A percentile compares a stretch with the other conserved stretches of the same genome.
Conservation (phyloP, 768 basidiomycete genomes). For the Hebeloma cylindrosporum region DNA sequence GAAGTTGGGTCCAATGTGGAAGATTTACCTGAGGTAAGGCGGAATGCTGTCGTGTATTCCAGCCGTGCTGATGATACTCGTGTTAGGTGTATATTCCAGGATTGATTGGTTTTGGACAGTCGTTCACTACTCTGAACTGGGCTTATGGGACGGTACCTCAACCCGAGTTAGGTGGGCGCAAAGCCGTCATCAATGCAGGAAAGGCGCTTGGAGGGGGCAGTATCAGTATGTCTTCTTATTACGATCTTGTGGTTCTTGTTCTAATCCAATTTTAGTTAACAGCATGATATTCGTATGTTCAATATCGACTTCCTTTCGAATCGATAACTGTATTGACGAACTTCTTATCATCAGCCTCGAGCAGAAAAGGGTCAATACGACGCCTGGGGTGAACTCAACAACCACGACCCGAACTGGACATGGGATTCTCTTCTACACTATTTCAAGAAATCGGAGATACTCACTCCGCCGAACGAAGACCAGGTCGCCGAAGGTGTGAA, state of each 20-base stretch:
- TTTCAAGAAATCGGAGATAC: constrained; percentile 56
- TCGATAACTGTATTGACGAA: background rate
- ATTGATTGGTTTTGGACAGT: constrained; percentile 27
- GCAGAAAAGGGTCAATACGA: constrained; percentile 35
- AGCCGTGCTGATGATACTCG: background rate
- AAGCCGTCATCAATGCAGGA: constrained; percentile 32
- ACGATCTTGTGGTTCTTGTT: background rate
- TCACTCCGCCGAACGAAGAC: constrained; percentile 44
- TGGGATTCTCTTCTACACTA: constrained; percentile 45
- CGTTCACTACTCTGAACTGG: constrained; percentile 48
- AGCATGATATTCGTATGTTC: constrained; percentile 34
- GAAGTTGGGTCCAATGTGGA: constrained; percentile 40
- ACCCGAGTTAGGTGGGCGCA: constrained; percentile 37
- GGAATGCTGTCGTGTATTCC: background rate
- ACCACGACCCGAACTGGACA: constrained; percentile 29
- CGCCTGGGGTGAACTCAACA: constrained; percentile 30
- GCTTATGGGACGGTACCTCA: constrained; percentile 47
- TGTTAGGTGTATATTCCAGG: constrained; percentile 32
- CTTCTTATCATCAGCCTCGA: constrained; percentile 22
- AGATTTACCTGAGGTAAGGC: constrained; percentile 33
- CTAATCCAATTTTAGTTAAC: constrained; percentile 40
- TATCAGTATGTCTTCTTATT: constrained; percentile 30
- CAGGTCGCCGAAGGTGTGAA: constrained; percentile 27
- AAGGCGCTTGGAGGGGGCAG: constrained; percentile 63
- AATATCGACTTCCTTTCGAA: background rate